phyloP scores from a whole-genome alignment of 495 filamentous ascomycete genomes.

The Clavariopsis aquatica region DNA sequence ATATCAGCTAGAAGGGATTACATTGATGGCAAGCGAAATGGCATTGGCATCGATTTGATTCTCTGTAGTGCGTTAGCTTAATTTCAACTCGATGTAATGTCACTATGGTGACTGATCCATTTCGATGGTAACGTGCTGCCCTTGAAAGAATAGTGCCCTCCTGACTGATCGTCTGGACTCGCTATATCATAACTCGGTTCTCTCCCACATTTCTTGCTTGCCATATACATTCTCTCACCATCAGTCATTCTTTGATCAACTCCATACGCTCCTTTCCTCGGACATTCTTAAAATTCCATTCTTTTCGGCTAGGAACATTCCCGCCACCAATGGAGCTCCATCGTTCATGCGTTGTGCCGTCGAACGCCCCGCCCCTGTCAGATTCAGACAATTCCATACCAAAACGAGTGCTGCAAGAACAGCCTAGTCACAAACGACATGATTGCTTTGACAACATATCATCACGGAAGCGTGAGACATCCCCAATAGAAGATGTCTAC shows the following conservation, averaged over 20 bases:
- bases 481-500: slow-evolving; percentile 23
- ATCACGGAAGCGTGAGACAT: slow-evolving; percentile 28
- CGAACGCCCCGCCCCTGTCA: slow-evolving; percentile 45
- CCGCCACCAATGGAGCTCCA: slow-evolving; percentile 34
- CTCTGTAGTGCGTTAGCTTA: slow-evolving; percentile 32
- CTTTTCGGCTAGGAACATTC: slow-evolving; percentile 39
- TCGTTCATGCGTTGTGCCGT: slow-evolving; percentile 46
- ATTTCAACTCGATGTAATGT: slow-evolving; percentile 29
- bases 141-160: slow-evolving; percentile 20
- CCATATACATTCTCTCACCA: slow-evolving; percentile 62
- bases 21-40: slow-evolving; percentile 24
- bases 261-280: slow-evolving; percentile 48
- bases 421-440: slow-evolving; percentile 44
- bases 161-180: slow-evolving; percentile 29
- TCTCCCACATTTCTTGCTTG: slow-evolving; percentile 55
- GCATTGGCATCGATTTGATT: slow-evolving; percentile 18
- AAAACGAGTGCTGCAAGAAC: slow-evolving; percentile 42
- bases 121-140: slow-evolving; percentile 23
- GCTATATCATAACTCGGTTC: slow-evolving; percentile 36
- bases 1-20: slow-evolving; percentile 25
- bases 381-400: slow-evolving; percentile 9
- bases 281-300: slow-evolving; percentile 36
- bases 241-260: slow-evolving; percentile 58
- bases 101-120: slow-evolving; percentile 26
- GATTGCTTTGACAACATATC: slow-evolving; percentile 1